A percentile compares a stretch with the other conserved stretches of the same genome.
Evolutionary conservation across 2,329 filamentous ascomycete genomes (phyloP).

Genomic region (Aspergillus sp.): DNA sequence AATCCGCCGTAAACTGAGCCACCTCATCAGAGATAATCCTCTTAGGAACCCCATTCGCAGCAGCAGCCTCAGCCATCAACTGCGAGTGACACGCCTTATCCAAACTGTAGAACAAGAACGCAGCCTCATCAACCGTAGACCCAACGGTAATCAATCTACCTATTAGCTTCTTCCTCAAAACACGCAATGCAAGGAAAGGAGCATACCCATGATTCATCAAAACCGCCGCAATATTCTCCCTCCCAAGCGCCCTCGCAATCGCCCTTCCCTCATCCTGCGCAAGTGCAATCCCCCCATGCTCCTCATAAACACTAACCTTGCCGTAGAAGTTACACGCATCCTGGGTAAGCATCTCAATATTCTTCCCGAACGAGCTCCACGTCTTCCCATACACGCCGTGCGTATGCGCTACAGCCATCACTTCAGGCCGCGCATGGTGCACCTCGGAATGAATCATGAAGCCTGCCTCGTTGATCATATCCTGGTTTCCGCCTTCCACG

Average conservation of each 20-base stretch:
- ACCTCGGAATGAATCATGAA: slow-evolving; percentile 63
- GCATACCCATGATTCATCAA: slow-evolving; percentile 42
- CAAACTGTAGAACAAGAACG: slow-evolving; percentile 40
- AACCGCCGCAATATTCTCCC: slow-evolving; percentile 42
- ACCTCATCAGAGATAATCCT: slow-evolving; percentile 34
- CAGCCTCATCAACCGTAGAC: slow-evolving; percentile 43
- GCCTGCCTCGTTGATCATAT: slow-evolving; percentile 46
- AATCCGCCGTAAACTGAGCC: slow-evolving; percentile 36
- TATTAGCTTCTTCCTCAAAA: not conserved
- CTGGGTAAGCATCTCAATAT: slow-evolving; percentile 60
- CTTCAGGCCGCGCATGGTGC: slow-evolving; percentile 59
- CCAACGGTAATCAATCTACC: slow-evolving; percentile 41
- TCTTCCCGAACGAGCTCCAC: slow-evolving; percentile 62
- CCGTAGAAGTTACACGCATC: slow-evolving; percentile 39
- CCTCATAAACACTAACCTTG: slow-evolving; percentile 32
- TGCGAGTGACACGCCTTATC: slow-evolving; percentile 44
- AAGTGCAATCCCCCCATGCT: slow-evolving; percentile 42
- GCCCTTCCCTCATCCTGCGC: slow-evolving; percentile 40
- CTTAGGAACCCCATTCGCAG: slow-evolving; percentile 39
- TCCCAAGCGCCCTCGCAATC: slow-evolving; percentile 39
- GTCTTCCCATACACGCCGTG: slow-evolving; percentile 61
- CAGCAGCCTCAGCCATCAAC: slow-evolving; percentile 42
- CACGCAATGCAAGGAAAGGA: not conserved
- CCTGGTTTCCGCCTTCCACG: slow-evolving; percentile 40
- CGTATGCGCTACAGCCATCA: slow-evolving; percentile 59